Percentiles rank a stretch among this genome's conserved stretches.
phyloP scores from a whole-genome alignment of 108 stramenopile species.

The Schizochytrium sp. region DNA sequence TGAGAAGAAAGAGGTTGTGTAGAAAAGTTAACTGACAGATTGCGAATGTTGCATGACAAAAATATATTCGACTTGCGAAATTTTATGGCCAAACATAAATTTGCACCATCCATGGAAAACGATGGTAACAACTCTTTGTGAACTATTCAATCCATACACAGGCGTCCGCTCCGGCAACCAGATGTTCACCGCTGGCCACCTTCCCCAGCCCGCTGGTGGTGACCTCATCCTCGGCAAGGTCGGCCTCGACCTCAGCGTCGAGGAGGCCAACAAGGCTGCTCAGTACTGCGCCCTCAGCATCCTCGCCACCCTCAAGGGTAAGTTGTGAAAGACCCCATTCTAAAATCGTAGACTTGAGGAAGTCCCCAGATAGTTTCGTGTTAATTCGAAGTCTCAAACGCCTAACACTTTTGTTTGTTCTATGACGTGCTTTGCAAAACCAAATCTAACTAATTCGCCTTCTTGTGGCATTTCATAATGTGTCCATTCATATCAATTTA shows the following conservation, averaged over 20 bases:
- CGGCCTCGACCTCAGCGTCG: conserved; percentile 78
- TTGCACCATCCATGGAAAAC: conserved; percentile 75
- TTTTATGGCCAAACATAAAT: too few species aligned
- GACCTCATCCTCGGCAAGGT: conserved; percentile 83
- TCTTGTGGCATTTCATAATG: not conserved
- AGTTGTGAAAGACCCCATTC: conserved; percentile 64
- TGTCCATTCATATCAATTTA: not conserved
- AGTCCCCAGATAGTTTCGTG: too few species aligned
- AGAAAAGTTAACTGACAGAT: not conserved
- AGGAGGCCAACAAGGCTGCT: conserved; percentile 89
- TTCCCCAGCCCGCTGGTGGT: conserved; percentile 77
- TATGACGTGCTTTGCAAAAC: not conserved
- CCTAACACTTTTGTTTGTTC: not conserved
- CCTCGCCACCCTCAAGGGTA: conserved; percentile 82
- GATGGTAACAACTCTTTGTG: too few species aligned
- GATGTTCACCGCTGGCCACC: conserved; percentile 84
- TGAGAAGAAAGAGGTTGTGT: not conserved
- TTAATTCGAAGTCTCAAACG: not conserved
- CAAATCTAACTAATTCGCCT: not conserved
- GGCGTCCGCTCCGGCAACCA: conserved; percentile 74
- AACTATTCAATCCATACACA: not conserved
- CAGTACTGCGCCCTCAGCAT: conserved; percentile 85
- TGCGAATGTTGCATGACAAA: not conserved
- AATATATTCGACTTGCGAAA: not conserved
- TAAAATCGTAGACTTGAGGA: too few species aligned